A percentile compares a stretch with the other conserved stretches of the same genome.
Evolutionary conservation across 768 basidiomycete species (phyloP).

Genomic region (Lactifluus subvellereus): DNA sequence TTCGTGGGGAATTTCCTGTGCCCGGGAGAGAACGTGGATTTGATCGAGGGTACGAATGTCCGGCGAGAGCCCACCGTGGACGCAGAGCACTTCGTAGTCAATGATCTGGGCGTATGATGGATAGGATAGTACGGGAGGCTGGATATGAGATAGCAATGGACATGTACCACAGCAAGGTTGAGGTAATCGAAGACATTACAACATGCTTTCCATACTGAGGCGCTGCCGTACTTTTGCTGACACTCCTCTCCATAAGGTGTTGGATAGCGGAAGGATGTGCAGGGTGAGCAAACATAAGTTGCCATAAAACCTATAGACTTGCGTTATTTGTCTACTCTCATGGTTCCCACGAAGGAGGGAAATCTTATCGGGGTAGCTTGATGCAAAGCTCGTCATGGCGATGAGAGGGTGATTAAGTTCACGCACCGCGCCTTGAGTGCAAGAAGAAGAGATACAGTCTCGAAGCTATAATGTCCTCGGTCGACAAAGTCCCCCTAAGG

Average conservation of each 20-base stretch:
- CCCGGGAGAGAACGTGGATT: no score
- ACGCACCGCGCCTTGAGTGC: constrained; percentile 82
- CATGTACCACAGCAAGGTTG: constrained; percentile 83
- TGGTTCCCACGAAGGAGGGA: constrained; percentile 93
- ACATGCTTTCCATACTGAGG: constrained; percentile 95
- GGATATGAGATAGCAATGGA: background rate
- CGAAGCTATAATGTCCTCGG: constrained; percentile 91
- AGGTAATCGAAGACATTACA: constrained; percentile 95
- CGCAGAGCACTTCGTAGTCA: constrained; percentile 86
- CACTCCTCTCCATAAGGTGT: constrained; percentile 67
- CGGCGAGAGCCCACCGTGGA: constrained; percentile 96
- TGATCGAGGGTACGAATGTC: no score
- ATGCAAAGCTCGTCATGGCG: background rate
- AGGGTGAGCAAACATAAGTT: constrained; percentile 35
- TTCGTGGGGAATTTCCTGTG: no score
- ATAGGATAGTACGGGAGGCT: background rate
- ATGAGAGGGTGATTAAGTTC: background rate
- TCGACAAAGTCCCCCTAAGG: constrained; percentile 94
- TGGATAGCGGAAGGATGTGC: constrained; percentile 2
- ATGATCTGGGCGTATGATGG: constrained; percentile 79
- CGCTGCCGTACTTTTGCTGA: constrained; percentile 94
- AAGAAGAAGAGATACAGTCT: constrained; percentile 86
- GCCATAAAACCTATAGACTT: constrained; percentile 99
- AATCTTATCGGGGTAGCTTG: constrained; percentile 87
- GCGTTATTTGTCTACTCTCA: constrained; percentile 95